phyloP scores from a whole-genome alignment of 441 rosid species.

The Kokia cookei region DNA sequence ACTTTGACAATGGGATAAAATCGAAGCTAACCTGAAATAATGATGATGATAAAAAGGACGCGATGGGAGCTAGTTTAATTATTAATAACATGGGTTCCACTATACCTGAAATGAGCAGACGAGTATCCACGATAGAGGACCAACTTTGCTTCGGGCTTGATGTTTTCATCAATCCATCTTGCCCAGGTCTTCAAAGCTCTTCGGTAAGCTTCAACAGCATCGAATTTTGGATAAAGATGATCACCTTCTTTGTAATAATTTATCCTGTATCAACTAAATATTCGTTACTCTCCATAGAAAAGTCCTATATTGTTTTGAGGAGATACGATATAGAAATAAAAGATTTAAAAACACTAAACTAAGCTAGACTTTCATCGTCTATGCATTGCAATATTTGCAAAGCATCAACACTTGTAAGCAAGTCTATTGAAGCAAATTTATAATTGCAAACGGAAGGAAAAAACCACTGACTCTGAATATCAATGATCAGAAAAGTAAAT shows the following conservation, averaged over 20 bases:
- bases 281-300: conserved; percentile 12
- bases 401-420: background rate
- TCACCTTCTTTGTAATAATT: conserved; percentile 92
- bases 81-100: background rate
- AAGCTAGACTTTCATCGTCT: background rate
- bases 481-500: conserved; percentile 1
- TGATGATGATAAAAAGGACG: no score
- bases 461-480: conserved; percentile 6
- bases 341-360: background rate
- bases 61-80: background rate
- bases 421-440: background rate
- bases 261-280: conserved; percentile 47
- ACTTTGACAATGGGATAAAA: background rate
- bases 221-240: conserved; percentile 69
- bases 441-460: background rate
- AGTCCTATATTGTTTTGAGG: background rate
- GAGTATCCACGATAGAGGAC: conserved; percentile 93
- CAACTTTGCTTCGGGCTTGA: conserved; percentile 50
- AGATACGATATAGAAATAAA: background rate
- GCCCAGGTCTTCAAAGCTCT: conserved; percentile 83
- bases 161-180: conserved; percentile 61
- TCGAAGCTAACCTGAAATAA: background rate
- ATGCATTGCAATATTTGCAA: background rate
- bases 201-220: conserved; percentile 80
- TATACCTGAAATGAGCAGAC: conserved; percentile 87